Evolutionary conservation across 2,329 filamentous ascomycete genomes (phyloP).

Genomic region (Fusarium mangiferae): DNA sequence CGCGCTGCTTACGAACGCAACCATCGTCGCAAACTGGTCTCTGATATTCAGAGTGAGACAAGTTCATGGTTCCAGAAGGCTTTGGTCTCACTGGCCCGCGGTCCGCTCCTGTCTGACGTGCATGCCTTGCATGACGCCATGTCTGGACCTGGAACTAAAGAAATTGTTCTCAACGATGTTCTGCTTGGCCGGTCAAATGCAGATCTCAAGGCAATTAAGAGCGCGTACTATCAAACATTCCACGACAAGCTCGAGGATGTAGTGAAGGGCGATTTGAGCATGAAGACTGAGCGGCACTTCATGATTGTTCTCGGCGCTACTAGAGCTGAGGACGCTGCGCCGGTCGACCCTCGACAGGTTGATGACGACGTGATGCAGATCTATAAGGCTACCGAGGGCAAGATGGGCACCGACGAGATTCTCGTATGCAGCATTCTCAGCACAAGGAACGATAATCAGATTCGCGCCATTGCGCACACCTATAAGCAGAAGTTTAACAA

Average conservation of each 20-base stretch:
- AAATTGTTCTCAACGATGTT: constrained; percentile 85
- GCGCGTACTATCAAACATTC: constrained; percentile 76
- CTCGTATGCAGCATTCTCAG: constrained; percentile 83
- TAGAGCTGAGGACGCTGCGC: constrained; percentile 80
- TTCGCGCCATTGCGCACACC: constrained; percentile 80
- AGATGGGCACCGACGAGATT: constrained; percentile 77
- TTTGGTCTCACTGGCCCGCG: constrained; percentile 78
- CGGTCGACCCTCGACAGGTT: constrained; percentile 76
- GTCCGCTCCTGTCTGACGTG: constrained; percentile 82
- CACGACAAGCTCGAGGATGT: constrained; percentile 74
- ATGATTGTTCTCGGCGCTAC: constrained; percentile 80
- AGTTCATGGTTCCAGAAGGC: constrained; percentile 78
- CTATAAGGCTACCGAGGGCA: constrained; percentile 80
- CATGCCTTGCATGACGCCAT: constrained; percentile 77
- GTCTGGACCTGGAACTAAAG: constrained; percentile 85
- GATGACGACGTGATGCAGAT: constrained; percentile 81
- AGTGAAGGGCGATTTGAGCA: constrained; percentile 81
- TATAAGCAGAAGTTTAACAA: constrained; percentile 80
- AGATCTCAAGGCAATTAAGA: constrained; percentile 87
- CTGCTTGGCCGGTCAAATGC: constrained; percentile 86
- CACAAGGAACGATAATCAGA: constrained; percentile 80
- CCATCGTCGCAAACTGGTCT: constrained; percentile 74
- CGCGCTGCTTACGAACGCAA: constrained; percentile 72
- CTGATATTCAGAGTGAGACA: constrained; percentile 82
- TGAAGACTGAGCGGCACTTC: constrained; percentile 89